Percentiles rank a stretch among this genome's conserved stretches.
Conservation (phyloP, 768 basidiomycete species). For the Boletus rex-veris region DNA sequence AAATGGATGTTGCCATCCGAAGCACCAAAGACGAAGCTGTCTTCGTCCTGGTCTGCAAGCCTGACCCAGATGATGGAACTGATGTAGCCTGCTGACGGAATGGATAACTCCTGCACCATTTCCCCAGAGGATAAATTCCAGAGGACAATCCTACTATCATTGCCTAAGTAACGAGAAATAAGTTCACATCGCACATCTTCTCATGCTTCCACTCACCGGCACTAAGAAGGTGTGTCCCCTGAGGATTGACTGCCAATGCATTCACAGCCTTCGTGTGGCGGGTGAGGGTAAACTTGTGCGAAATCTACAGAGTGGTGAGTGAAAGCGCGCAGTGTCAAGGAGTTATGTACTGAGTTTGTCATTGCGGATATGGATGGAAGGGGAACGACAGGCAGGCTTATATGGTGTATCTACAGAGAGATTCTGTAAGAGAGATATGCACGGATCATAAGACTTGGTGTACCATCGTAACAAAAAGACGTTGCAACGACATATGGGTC, state of each 20-base stretch:
- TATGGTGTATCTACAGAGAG: too few relatives aligned
- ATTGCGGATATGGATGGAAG: too few relatives aligned
- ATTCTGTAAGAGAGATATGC: too few relatives aligned
- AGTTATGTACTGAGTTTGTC: too few relatives aligned
- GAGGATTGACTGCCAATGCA: background rate
- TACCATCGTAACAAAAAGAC: too few relatives aligned
- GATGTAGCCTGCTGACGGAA: background rate
- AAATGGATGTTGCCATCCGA: slow-evolving; percentile 2
- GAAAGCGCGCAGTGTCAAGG: too few relatives aligned
- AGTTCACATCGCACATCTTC: background rate
- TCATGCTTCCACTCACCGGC: background rate
- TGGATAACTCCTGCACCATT: background rate
- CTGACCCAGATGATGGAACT: background rate
- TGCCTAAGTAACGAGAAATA: background rate
- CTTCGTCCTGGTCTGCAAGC: background rate
- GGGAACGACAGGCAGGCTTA: too few relatives aligned
- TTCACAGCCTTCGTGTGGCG: background rate
- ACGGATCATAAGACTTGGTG: too few relatives aligned
- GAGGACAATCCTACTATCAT: background rate
- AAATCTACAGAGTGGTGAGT: background rate
- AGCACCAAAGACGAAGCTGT: background rate
- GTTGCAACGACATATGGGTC: too few relatives aligned
- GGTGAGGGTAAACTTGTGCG: background rate
- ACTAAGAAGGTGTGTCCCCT: background rate
- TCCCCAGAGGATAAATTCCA: background rate